A percentile compares a stretch with the other conserved stretches of the same genome.
Evolutionary conservation across 2,329 filamentous ascomycete species (phyloP).

Genomic region (Monosporascus cannonballus): DNA sequence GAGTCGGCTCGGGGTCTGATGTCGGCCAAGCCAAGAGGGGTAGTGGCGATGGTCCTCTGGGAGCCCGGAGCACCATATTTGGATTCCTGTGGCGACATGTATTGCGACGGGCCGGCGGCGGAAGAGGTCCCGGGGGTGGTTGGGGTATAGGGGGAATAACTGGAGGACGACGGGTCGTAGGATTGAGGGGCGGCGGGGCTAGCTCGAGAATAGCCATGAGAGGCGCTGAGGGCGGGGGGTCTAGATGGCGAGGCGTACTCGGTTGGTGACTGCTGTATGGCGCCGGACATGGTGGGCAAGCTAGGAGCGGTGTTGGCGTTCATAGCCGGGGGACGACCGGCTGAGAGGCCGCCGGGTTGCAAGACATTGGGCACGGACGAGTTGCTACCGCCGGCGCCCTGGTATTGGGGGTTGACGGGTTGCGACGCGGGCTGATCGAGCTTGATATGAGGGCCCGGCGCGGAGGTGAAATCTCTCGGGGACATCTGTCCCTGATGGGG

Average conservation of each 20-base stretch:
- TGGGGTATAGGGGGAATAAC: slow-evolving; percentile 53
- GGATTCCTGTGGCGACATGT: slow-evolving; percentile 50
- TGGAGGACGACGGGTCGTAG: slow-evolving; percentile 46
- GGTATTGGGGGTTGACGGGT: slow-evolving; percentile 32
- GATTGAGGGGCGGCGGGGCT: slow-evolving; percentile 57
- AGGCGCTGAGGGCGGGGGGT: slow-evolving; percentile 56
- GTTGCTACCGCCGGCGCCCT: slow-evolving; percentile 23
- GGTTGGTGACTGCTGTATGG: slow-evolving; percentile 32
- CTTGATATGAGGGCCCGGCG: slow-evolving; percentile 42
- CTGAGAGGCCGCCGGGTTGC: slow-evolving; percentile 45
- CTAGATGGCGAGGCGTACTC: slow-evolving; percentile 50
- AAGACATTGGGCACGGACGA: slow-evolving; percentile 51
- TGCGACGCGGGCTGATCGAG: slow-evolving; percentile 36
- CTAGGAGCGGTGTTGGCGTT: slow-evolving; percentile 39
- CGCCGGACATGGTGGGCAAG: slow-evolving; percentile 40
- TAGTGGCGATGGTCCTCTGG: slow-evolving; percentile 67
- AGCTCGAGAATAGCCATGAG: slow-evolving; percentile 77
- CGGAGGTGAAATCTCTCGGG: slow-evolving; percentile 39
- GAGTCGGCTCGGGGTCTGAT: slow-evolving; percentile 85
- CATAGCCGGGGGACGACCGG: slow-evolving; percentile 29
- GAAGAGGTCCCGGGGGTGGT: slow-evolving; percentile 57
- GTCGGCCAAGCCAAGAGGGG: slow-evolving; percentile 84
- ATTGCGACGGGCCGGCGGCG: slow-evolving; percentile 49
- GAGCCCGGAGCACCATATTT: slow-evolving; percentile 52
- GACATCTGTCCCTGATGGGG: slow-evolving; percentile 37